Percentiles rank a stretch among this genome's conserved stretches.
These are phyloP conservation scores for Blastobotrys petasosporus DNA, from an alignment of 1,139 yeast genomes.

Conservation along the genomic window DNA sequence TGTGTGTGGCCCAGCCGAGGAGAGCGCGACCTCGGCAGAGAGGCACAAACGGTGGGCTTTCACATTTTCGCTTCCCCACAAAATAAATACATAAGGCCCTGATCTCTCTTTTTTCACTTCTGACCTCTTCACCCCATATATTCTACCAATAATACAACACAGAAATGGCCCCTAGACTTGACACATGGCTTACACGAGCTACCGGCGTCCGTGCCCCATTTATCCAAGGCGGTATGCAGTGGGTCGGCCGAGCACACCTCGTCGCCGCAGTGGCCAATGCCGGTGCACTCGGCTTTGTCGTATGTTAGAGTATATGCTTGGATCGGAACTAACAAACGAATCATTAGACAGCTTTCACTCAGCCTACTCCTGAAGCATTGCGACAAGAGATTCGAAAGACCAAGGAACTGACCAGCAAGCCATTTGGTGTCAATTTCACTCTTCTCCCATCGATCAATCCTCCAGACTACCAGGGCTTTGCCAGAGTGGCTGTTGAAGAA, in stretches of 20 bases:
- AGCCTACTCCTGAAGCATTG: conserved; percentile 31
- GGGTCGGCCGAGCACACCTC: conserved; percentile 32
- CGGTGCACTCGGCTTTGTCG: conserved; percentile 33
- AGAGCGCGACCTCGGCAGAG: too few species aligned
- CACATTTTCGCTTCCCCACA: too few species aligned
- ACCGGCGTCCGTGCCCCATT: conserved; percentile 36
- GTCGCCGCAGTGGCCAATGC: conserved; percentile 36
- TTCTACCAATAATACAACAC: conserved; percentile 35
- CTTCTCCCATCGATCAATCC: conserved; percentile 34
- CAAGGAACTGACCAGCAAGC: conserved; percentile 25
- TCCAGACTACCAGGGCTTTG: conserved; percentile 33
- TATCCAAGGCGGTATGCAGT: conserved; percentile 34
- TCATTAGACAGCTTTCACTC: conserved; percentile 29
- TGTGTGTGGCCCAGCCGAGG: too few species aligned
- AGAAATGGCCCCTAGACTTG: conserved; percentile 12
- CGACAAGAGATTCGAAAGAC: conserved; percentile 28
- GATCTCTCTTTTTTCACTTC: too few species aligned
- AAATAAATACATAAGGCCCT: too few species aligned
- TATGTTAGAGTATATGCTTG: too few species aligned
- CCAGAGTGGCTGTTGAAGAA: conserved; percentile 34
- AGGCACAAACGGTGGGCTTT: too few species aligned
- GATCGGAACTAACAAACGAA: too few species aligned
- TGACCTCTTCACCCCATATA: too few species aligned
- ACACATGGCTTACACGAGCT: conserved; percentile 30
- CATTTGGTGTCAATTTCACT: conserved; percentile 36